phyloP scores from a whole-genome alignment of 2,329 filamentous ascomycete species.

The Trichoderma sp. region DNA sequence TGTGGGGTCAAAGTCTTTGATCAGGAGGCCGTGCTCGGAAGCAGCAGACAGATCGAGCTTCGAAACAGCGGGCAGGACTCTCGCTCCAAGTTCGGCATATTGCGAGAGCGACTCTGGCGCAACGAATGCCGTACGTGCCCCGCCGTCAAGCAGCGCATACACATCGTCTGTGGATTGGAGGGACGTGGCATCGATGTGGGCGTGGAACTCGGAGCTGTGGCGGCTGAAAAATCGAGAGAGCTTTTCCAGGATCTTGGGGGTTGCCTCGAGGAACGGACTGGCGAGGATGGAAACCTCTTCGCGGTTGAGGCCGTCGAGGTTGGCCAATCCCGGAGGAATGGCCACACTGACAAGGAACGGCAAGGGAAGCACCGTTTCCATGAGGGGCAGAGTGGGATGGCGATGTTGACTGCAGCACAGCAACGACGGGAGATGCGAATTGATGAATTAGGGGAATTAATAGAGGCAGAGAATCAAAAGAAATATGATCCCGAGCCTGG shows the following conservation, averaged over 20 bases:
- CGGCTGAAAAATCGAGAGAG: constrained; percentile 50
- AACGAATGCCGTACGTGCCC: constrained; percentile 84
- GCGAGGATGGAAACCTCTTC: constrained; percentile 62
- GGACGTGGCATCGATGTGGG: constrained; percentile 75
- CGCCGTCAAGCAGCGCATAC: constrained; percentile 77
- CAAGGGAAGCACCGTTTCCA: constrained; percentile 66
- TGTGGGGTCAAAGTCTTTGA: constrained; percentile 53
- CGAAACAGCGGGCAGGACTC: constrained; percentile 55
- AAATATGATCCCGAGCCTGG: not conserved
- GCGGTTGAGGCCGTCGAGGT: constrained; percentile 54
- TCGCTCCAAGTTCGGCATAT: constrained; percentile 56
- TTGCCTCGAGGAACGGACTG: constrained; percentile 58
- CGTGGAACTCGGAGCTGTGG: constrained; percentile 55
- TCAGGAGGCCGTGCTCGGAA: constrained; percentile 52
- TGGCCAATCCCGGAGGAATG: constrained; percentile 50
- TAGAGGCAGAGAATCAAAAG: not conserved
- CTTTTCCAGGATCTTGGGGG: constrained; percentile 49
- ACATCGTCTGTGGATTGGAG: constrained; percentile 72
- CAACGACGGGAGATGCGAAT: not conserved
- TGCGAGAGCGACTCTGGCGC: constrained; percentile 65
- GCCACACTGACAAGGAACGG: constrained; percentile 63
- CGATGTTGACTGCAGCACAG: not conserved
- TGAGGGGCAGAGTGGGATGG: constrained; percentile 35
- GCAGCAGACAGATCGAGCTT: constrained; percentile 48
- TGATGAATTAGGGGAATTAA: not conserved